Evolutionary conservation across 768 basidiomycete species (phyloP).

Genomic region (Lanmaoa rubissima): DNA sequence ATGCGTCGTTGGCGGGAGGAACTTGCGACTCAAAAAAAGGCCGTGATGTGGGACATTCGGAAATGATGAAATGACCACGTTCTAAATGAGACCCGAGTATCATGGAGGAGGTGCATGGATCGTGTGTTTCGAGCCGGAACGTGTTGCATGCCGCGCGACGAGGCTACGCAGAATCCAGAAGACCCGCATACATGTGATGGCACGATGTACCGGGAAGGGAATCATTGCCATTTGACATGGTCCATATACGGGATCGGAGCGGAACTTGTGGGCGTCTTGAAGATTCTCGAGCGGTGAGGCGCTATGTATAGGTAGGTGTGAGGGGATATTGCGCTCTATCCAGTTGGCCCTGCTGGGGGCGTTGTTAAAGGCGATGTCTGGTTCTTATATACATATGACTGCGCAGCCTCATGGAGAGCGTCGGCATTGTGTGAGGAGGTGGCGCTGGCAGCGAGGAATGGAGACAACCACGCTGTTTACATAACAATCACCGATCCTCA

Average conservation of each 20-base stretch:
- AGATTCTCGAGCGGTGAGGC: neutral
- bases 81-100: slow-evolving; percentile 9
- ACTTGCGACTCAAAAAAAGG: neutral
- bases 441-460: slow-evolving; percentile 4
- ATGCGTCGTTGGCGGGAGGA: slow-evolving; percentile 9
- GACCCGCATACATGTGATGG: slow-evolving; percentile 9
- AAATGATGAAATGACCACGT: slow-evolving; percentile 23
- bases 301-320: slow-evolving; percentile 22
- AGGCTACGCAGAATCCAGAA: slow-evolving; percentile 22
- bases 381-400: slow-evolving; percentile 13
- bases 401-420: slow-evolving; percentile 13
- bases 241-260: slow-evolving; percentile 17
- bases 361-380: slow-evolving; percentile 19
- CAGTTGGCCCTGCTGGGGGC: slow-evolving; percentile 12
- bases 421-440: slow-evolving; percentile 6
- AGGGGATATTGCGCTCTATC: slow-evolving; percentile 17
- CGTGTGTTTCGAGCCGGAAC: slow-evolving; percentile 30
- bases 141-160: slow-evolving; percentile 22
- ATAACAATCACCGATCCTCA: slow-evolving; percentile 12
- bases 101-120: slow-evolving; percentile 18
- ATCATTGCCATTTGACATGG: slow-evolving; percentile 11
- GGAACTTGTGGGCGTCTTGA: slow-evolving; percentile 18
- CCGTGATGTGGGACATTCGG: slow-evolving; percentile 13
- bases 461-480: slow-evolving; percentile 16
- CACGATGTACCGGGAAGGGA: slow-evolving; percentile 16